These are phyloP conservation scores for Bacterosira constricta DNA, from an alignment of 108 stramenopile genomes.

Conservation along the genomic window DNA sequence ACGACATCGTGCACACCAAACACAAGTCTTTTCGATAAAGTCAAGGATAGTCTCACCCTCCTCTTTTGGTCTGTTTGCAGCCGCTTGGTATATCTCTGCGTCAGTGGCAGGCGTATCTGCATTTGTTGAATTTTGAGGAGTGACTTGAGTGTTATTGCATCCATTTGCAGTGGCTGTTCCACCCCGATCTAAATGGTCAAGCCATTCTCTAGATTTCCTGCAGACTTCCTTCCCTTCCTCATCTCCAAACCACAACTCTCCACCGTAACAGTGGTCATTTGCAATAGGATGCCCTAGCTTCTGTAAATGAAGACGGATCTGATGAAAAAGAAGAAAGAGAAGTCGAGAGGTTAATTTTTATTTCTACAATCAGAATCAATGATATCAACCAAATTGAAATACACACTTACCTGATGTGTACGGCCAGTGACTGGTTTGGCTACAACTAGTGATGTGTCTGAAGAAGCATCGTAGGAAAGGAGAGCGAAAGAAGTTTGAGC, in stretches of 20 bases:
- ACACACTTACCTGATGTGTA: conserved; percentile 71
- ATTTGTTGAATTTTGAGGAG: conserved; percentile 30
- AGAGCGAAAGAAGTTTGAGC: conserved; percentile 80
- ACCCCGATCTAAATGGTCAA: conserved; percentile 47
- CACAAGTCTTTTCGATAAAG: conserved; percentile 80
- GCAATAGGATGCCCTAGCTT: conserved; percentile 84
- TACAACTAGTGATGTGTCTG: conserved; percentile 76
- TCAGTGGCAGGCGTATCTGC: conserved; percentile 75
- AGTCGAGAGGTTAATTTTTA: too few relatives aligned
- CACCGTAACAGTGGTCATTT: conserved; percentile 93
- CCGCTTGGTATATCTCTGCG: conserved; percentile 54
- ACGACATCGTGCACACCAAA: conserved; percentile 80
- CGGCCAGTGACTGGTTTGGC: conserved; percentile 75
- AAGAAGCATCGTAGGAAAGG: conserved; percentile 58
- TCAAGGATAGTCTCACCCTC: conserved; percentile 66
- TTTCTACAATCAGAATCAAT: too few relatives aligned
- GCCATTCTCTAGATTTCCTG: conserved; percentile 46
- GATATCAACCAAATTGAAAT: too few relatives aligned
- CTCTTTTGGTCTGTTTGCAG: conserved; percentile 33
- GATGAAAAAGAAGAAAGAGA: too few relatives aligned
- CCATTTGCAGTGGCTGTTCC: neutral
- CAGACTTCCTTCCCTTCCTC: conserved; percentile 46
- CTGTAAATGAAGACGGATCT: conserved; percentile 83
- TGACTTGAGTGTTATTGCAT: neutral
- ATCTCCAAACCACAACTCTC: conserved; percentile 76